Base-by-base conservation (phyloP, 2,329 filamentous ascomycete genomes). In the Bisporella sp. region DNA sequence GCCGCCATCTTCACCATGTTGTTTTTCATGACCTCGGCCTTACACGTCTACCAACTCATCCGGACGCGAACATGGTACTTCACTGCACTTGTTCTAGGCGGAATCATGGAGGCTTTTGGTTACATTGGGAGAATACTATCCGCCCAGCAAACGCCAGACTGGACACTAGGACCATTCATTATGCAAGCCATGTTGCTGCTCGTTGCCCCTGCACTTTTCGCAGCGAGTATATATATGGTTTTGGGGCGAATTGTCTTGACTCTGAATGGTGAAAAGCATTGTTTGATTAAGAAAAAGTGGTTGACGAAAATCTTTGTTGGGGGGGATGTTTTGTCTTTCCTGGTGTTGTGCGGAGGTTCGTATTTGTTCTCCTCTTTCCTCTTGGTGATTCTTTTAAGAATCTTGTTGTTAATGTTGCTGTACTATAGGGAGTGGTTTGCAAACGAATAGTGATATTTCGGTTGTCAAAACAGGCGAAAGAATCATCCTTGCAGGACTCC, bases 261-360 rank as follows among this genome's bases (percentile, higher is more conserved):
- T 12, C 64, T 66, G 3, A 64, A 70, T 45, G 71, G 68, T 8
- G 66, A 69, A 31, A 40, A 59, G 0, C 64, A 69, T 42, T 69
- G 71, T 0, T 59, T 73, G 9, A 68, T 76, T 35, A 61, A 64
- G 0, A 60, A 64, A 0, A 66, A 46, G 21, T 72, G 68, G 66
- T 60, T 75, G 8, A 76, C 73, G 4, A 72, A 71, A 49, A 62
- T 75, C 43, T 76, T 76, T 48, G 72, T 76, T 5, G 52, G 60
- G 8, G 71, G 71, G 13, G 73, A 76, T 53, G 63, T 75, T 1
- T 46, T 75, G 2, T 70, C 68, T 9, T 74, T 76, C 59, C 46
- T 72, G 5, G 59, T 71, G 2, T 73, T 76, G 56, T 49, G 49
- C 39, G 54, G 32, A 32, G 58, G 56, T 57, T 52, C 8, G 53